Conservation (phyloP, 2,329 filamentous ascomycete genomes). For the Passalora sequoiae region DNA sequence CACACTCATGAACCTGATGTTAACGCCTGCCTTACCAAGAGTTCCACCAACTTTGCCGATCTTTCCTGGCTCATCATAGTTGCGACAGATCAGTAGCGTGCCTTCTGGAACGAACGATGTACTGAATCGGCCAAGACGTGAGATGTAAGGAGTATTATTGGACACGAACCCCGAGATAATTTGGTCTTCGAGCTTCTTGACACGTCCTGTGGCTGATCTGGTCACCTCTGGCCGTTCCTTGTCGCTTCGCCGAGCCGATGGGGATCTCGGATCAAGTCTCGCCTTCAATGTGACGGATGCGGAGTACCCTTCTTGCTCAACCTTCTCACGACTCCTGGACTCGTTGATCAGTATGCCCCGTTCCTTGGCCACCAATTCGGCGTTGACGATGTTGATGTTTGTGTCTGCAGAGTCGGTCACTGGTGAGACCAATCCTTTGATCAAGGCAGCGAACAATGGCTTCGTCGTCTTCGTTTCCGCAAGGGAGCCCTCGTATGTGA, state of each 20-base stretch:
- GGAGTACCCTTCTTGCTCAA: constrained; percentile 59
- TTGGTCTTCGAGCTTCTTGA: constrained; percentile 41
- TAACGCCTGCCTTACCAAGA: constrained; percentile 65
- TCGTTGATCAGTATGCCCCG: constrained; percentile 75
- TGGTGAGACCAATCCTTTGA: constrained; percentile 67
- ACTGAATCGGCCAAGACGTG: constrained; percentile 66
- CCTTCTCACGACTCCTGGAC: constrained; percentile 56
- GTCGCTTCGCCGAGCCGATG: constrained; percentile 24
- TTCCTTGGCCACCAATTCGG: constrained; percentile 67
- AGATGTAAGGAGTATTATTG: constrained; percentile 62
- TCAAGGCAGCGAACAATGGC: constrained; percentile 70
- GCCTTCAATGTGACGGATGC: constrained; percentile 67
- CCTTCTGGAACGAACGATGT: constrained; percentile 70
- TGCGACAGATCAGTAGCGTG: constrained; percentile 70
- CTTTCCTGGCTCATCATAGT: constrained; percentile 76
- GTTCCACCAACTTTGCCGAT: constrained; percentile 72
- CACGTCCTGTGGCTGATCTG: constrained; percentile 12
- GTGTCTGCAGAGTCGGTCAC: constrained; percentile 62
- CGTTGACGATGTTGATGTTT: constrained; percentile 80
- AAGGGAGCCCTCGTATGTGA: constrained; percentile 71
- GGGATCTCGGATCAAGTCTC: constrained; percentile 29
- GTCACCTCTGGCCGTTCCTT: neutral
- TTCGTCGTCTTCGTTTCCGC: constrained; percentile 68
- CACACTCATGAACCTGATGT: constrained; percentile 77
- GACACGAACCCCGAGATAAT: constrained; percentile 63